A percentile compares a stretch with the other conserved stretches of the same genome.
phyloP scores from a whole-genome alignment of 1,284 basidiomycete species.

The Ceratobasidium papillatum region DNA sequence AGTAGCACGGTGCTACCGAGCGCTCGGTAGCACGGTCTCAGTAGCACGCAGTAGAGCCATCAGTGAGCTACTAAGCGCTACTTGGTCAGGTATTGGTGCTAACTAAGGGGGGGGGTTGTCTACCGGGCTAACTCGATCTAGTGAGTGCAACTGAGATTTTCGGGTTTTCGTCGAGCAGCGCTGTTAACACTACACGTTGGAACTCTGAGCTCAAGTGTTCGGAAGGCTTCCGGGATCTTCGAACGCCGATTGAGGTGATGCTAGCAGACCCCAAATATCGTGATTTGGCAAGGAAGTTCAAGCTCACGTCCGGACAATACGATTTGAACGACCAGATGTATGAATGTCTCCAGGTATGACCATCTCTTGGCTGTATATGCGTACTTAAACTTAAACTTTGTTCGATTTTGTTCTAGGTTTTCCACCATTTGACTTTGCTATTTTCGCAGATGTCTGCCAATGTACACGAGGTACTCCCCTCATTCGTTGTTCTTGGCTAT shows the following conservation, averaged over 20 bases:
- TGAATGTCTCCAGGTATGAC: conserved; percentile 7
- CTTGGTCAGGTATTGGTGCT: no score
- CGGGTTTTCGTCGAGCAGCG: background rate
- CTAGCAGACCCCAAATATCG: background rate
- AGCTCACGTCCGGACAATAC: background rate
- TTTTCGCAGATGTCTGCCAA: background rate
- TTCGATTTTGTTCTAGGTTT: background rate
- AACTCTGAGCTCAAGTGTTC: conserved; percentile 9
- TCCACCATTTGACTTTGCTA: background rate
- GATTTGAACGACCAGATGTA: background rate
- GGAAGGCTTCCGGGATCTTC: background rate
- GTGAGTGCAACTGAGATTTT: background rate
- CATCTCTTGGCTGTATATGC: background rate
- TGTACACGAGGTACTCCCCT: conserved; percentile 2
- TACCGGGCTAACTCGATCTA: background rate
- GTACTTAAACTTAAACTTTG: background rate
- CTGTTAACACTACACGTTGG: conserved; percentile 2
- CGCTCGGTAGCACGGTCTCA: background rate
- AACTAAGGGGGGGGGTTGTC: background rate
- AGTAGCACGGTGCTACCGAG: background rate
- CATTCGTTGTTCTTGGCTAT: background rate
- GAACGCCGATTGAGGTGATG: conserved; percentile 10
- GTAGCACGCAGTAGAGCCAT: background rate
- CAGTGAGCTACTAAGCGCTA: background rate
- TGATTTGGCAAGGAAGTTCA: background rate